Evolutionary conservation across 306 rosid species (phyloP).

Genomic region (Rubus idaeus): DNA sequence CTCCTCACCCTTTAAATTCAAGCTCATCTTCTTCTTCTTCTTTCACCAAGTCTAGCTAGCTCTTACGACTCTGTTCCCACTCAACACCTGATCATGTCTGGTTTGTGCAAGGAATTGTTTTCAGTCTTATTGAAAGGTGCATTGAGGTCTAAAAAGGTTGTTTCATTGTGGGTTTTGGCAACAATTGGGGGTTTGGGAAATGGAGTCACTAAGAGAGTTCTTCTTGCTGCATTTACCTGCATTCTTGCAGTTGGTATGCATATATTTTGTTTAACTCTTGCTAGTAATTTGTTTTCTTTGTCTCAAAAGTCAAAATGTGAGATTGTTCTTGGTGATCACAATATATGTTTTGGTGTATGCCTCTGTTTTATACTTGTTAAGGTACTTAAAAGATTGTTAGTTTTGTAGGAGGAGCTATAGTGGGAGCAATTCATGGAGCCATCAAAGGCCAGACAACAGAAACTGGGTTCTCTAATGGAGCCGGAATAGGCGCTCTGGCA

Average conservation of each 20-base stretch:
- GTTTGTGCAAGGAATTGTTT: conserved; percentile 21
- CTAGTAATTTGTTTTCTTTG: background rate
- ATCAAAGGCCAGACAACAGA: conserved; percentile 50
- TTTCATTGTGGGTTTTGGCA: conserved; percentile 15
- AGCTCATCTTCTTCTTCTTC: conserved; percentile 1
- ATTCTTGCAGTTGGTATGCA: conserved; percentile 40
- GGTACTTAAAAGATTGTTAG: background rate
- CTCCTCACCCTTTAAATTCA: conserved; percentile 21
- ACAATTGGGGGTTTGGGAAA: background rate
- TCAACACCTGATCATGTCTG: conserved; percentile 16
- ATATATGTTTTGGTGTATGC: background rate
- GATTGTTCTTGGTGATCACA: background rate
- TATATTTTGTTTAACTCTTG: background rate
- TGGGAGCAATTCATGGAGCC: conserved; percentile 46
- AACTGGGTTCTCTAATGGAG: conserved; percentile 39
- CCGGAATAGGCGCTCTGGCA: conserved; percentile 29
- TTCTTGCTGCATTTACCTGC: conserved; percentile 27
- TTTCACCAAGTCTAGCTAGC: conserved; percentile 6
- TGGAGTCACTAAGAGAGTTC: conserved; percentile 17
- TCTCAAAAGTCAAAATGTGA: background rate
- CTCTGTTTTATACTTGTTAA: background rate
- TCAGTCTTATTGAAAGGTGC: conserved; percentile 10
- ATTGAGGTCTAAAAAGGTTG: conserved; percentile 14
- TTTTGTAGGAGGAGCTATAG: conserved; percentile 40
- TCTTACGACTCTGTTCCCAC: conserved; percentile 1